These are phyloP conservation scores for Glaciozyma martinii DNA, from an alignment of 768 basidiomycete genomes.

Conservation along the genomic window DNA sequence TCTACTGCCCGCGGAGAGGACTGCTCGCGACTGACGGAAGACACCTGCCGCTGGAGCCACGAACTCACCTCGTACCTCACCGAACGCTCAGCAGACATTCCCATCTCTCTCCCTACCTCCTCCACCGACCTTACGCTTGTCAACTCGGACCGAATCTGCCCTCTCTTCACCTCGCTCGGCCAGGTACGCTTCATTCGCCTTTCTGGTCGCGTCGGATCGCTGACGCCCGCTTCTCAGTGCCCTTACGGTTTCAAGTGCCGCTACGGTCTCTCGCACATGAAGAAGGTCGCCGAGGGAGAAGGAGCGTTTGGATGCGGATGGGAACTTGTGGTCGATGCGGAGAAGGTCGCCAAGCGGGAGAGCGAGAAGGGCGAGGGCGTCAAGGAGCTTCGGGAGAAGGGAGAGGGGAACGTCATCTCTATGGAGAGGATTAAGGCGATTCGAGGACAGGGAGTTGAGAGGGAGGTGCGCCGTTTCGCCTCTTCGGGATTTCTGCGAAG, in stretches of 20 bases:
- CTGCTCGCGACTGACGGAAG: constrained; percentile 42
- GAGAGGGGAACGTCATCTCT: constrained; percentile 16
- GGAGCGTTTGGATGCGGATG: constrained; percentile 35
- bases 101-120: constrained; percentile 47
- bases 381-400: constrained; percentile 49
- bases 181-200: constrained; percentile 20
- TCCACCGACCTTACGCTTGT: constrained; percentile 47
- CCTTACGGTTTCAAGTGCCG: constrained; percentile 82
- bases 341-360: constrained; percentile 48
- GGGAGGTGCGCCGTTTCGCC: not conserved
- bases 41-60: constrained; percentile 70
- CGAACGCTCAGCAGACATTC: constrained; percentile 64
- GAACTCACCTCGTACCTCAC: constrained; percentile 66
- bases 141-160: constrained; percentile 47
- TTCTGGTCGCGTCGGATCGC: no score
- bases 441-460: not conserved
- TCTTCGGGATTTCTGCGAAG: not conserved
- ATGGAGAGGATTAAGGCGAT: constrained; percentile 10
- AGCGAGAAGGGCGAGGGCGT: constrained; percentile 58
- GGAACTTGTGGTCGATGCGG: constrained; percentile 50
- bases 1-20: constrained; percentile 57
- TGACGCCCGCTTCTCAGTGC: constrained; percentile 44
- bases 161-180: constrained; percentile 58
- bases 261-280: constrained; percentile 70
- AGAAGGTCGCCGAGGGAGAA: constrained; percentile 44